These are phyloP conservation scores for Trichoderma endophyticum DNA, from an alignment of 2,329 filamentous ascomycete genomes.

Conservation along the genomic window DNA sequence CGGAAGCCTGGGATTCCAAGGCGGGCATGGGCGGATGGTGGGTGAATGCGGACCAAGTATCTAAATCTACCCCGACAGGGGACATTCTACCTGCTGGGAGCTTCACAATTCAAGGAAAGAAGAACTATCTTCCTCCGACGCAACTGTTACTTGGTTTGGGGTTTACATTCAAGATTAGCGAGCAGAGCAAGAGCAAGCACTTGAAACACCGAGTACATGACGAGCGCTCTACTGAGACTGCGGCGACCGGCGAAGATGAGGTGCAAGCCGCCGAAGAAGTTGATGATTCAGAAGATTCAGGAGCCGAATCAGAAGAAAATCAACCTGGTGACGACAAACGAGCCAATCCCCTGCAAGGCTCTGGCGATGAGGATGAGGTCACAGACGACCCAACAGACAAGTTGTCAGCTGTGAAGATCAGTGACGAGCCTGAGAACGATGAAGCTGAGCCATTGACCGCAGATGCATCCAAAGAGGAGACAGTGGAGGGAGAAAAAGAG, in stretches of 20 bases:
- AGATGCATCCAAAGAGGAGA: constrained; percentile 19
- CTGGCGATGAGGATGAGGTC: constrained; percentile 28
- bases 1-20: constrained; percentile 92
- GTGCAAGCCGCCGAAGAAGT: constrained; percentile 24
- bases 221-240: constrained; percentile 21
- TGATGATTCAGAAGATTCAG: constrained; percentile 30
- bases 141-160: constrained; percentile 85
- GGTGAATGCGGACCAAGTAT: constrained; percentile 87
- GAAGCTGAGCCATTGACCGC: neutral
- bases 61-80: constrained; percentile 75
- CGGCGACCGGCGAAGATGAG: constrained; percentile 24
- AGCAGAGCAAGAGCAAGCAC: constrained; percentile 79
- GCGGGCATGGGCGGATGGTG: constrained; percentile 95
- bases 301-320: constrained; percentile 34
- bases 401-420: constrained; percentile 26
- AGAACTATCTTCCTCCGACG: constrained; percentile 86
- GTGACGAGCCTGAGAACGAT: constrained; percentile 18
- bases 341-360: constrained; percentile 39
- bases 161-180: constrained; percentile 82
- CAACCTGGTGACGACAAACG: constrained; percentile 31
- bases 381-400: constrained; percentile 27
- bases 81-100: constrained; percentile 75
- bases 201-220: constrained; percentile 58
- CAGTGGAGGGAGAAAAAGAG: constrained; percentile 17
- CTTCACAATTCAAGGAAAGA: constrained; percentile 80